Percentiles rank a stretch among this genome's conserved stretches.
These are phyloP conservation scores for Metahyphopichia silvanorum DNA, from an alignment of 805 yeast species.

Conservation along the genomic window DNA sequence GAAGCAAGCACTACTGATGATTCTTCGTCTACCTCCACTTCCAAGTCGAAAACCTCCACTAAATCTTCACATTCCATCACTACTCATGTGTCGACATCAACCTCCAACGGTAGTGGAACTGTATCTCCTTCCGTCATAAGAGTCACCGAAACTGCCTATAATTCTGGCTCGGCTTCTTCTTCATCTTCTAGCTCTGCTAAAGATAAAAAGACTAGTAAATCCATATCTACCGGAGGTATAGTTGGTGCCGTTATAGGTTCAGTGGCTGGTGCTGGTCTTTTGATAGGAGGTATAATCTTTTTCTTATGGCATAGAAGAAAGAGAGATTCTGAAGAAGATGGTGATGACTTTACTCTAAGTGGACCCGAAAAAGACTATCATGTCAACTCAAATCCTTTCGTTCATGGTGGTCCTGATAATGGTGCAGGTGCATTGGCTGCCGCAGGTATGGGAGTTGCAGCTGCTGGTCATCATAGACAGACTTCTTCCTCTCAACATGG, in stretches of 20 bases:
- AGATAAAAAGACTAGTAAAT: slow-evolving; percentile 7
- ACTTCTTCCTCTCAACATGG: background rate
- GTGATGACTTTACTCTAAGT: slow-evolving; percentile 33
- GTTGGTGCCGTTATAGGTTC: slow-evolving; percentile 44
- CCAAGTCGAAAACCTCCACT: slow-evolving; percentile 9
- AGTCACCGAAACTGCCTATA: slow-evolving; percentile 4
- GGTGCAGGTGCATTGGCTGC: slow-evolving; percentile 10
- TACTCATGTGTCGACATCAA: slow-evolving; percentile 5
- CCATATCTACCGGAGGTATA: slow-evolving; percentile 37
- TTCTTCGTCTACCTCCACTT: slow-evolving; percentile 8
- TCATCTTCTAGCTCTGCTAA: slow-evolving; percentile 14
- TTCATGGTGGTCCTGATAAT: slow-evolving; percentile 17
- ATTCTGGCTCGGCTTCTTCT: slow-evolving; percentile 17
- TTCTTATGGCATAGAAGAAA: slow-evolving; percentile 41
- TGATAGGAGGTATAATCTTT: slow-evolving; percentile 35
- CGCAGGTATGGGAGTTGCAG: slow-evolving; percentile 1
- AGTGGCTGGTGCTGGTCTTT: slow-evolving; percentile 31
- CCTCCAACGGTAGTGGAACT: background rate
- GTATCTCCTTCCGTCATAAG: slow-evolving; percentile 7
- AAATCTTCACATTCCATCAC: background rate
- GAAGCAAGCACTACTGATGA: slow-evolving; percentile 7
- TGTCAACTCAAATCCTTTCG: slow-evolving; percentile 4
- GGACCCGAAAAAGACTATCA: slow-evolving; percentile 20
- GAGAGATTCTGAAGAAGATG: slow-evolving; percentile 37
- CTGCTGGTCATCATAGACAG: slow-evolving; percentile 1